These are phyloP conservation scores for Aspergillus awamori DNA, from an alignment of 2,329 filamentous ascomycete species.

Conservation along the genomic window DNA sequence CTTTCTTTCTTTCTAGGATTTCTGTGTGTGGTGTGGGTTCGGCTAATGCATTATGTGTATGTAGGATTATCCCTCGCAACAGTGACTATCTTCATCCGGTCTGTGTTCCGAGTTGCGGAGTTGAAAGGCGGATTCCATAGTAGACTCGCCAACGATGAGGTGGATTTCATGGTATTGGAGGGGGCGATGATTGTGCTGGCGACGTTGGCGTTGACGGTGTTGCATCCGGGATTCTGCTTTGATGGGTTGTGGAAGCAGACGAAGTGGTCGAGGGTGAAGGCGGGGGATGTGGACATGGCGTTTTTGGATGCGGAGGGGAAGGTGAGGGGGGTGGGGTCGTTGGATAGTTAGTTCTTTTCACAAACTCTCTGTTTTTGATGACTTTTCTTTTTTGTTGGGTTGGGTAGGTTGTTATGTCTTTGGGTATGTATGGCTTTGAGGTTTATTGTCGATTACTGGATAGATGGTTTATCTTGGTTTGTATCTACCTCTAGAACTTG, in stretches of 20 bases:
- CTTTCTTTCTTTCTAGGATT: too few species aligned
- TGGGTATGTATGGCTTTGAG: too few species aligned
- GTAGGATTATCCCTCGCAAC: conserved; percentile 42
- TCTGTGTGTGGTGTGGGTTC: too few species aligned
- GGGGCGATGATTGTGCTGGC: conserved; percentile 58
- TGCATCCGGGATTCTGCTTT: conserved; percentile 48
- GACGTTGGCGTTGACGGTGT: conserved; percentile 47
- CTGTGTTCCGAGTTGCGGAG: conserved; percentile 55
- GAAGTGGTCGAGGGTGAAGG: conserved; percentile 8
- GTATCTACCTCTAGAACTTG: too few species aligned
- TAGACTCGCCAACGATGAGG: conserved; percentile 53
- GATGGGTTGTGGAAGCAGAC: conserved; percentile 15
- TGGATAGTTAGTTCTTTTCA: too few species aligned
- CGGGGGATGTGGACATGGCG: background rate
- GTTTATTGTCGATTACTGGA: too few species aligned
- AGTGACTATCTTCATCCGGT: conserved; percentile 51
- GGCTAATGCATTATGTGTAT: too few species aligned
- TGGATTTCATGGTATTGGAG: conserved; percentile 56
- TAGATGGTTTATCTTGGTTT: too few species aligned
- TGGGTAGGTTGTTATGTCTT: too few species aligned
- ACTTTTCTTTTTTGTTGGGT: too few species aligned
- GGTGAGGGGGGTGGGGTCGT: background rate
- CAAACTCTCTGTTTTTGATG: too few species aligned
- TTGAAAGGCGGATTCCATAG: conserved; percentile 52
- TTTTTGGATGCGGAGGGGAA: background rate